Base-by-base conservation (phyloP, 208 protist genomes). In the Leishmania gerbilli region DNA sequence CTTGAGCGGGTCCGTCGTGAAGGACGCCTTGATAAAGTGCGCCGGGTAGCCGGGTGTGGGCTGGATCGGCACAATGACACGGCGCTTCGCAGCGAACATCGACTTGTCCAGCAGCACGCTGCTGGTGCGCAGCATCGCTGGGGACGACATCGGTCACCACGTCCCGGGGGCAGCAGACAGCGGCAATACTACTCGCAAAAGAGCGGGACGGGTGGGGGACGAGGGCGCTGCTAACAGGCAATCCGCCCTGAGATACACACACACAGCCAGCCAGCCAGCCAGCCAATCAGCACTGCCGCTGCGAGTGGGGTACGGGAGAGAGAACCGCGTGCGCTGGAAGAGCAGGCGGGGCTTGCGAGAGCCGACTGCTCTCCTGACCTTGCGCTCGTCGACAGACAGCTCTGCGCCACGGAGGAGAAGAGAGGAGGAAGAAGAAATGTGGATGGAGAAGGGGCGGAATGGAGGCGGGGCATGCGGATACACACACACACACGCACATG, bases 21-120 rank as follows among this genome's bases (percentile, higher is more conserved):
- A 97, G 77, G 92, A 82, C 3, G 93, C 88, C 76, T 95, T 94
- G 85, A 98, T 95, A 79, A 95, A 91, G 86, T 96, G 92, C 8
- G 89, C 87, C 15, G 93, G 92, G 78, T 87, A 96, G 86, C 88
- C 89, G 3, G 95, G 95, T 27, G 93, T 97, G 3, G 95, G 90
- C 45, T 96, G 93, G 60, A 98, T 96, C 0, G 95, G 95, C 7
- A 95, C 87, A 86, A 98, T 98, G 24, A 97, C 93, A 79, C 93
- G 93, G 15, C 95, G 93, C 87, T 97, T 97, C 53, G 93, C 95
- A 72, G 95, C 95, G 85, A 98, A 98, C 90, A 98, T 95, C 67
- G 95, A 96, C 85, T 98, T 98, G 88, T 97, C 92, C 77, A 79
- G 80, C 84, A 96, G 87, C 76, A 90, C 79, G 15, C 64, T 55